Evolutionary conservation across 352 stramenopile genomes (phyloP).

Genomic region (Phytophthora sojae): DNA sequence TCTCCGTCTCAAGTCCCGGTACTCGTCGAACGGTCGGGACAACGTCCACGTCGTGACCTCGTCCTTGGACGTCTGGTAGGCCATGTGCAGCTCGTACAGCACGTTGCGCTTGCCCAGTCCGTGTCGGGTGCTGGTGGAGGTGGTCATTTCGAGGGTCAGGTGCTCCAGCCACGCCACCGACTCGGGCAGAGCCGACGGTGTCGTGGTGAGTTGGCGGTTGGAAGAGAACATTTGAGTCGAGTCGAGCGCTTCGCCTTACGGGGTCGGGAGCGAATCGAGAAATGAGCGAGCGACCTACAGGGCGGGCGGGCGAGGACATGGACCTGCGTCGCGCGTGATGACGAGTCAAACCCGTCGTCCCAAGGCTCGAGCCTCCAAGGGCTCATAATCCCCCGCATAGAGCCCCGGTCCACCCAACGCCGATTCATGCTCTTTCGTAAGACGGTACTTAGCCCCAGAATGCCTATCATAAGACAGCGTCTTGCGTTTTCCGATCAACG

Average conservation of each 20-base stretch:
- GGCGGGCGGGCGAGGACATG: not conserved
- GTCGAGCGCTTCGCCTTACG: constrained; percentile 15
- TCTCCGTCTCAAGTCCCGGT: constrained; percentile 45
- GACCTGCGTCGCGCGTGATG: constrained; percentile 6
- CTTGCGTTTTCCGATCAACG: no score
- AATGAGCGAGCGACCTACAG: constrained; percentile 12
- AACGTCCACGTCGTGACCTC: constrained; percentile 41
- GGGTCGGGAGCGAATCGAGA: constrained; percentile 12
- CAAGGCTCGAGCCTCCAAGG: not conserved
- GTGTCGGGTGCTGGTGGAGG: constrained; percentile 18
- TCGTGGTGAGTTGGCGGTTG: constrained; percentile 7
- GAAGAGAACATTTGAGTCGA: constrained; percentile 28
- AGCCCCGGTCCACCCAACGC: constrained; percentile 12
- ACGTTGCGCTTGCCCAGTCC: constrained; percentile 35
- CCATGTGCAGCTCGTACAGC: constrained; percentile 44
- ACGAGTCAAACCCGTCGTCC: constrained; percentile 7
- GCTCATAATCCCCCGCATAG: constrained; percentile 29
- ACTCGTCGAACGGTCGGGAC: constrained; percentile 48
- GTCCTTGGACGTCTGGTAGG: constrained; percentile 33
- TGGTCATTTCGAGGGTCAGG: constrained; percentile 41
- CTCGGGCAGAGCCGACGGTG: constrained; percentile 26
- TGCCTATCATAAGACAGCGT: no score
- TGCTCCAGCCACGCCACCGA: constrained; percentile 44
- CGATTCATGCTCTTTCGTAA: no score
- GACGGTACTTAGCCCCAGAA: no score